Evolutionary conservation across 768 basidiomycete genomes (phyloP).

Genomic region (Melanogaster broomeanus): DNA sequence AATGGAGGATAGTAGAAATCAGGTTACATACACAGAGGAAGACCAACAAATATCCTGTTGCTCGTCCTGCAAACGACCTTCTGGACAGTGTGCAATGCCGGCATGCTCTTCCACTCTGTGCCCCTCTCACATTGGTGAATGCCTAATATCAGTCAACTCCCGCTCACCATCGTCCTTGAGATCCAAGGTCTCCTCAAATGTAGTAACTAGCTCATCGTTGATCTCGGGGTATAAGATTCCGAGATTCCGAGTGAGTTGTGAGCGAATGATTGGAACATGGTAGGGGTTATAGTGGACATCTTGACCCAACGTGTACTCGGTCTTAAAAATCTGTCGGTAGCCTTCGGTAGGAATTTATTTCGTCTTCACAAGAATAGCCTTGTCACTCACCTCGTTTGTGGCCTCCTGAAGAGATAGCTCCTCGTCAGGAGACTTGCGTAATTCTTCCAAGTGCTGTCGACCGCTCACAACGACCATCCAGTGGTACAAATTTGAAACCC

Average conservation of each 20-base stretch:
- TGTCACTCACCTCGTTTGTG: constrained; percentile 33
- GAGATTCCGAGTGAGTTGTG: constrained; percentile 40
- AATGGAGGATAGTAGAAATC: neutral
- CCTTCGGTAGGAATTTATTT: neutral
- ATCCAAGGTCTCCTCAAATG: constrained; percentile 42
- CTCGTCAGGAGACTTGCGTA: constrained; percentile 40
- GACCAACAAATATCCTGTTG: too few relatives aligned
- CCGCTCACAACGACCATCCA: constrained; percentile 43
- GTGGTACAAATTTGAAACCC: constrained; percentile 20
- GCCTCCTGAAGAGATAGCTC: constrained; percentile 37
- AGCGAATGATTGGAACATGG: constrained; percentile 29
- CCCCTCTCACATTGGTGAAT: too few relatives aligned
- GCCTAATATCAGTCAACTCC: too few relatives aligned
- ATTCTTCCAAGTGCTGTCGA: constrained; percentile 36
- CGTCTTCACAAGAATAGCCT: neutral
- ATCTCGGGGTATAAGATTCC: constrained; percentile 40
- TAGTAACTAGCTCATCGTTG: constrained; percentile 42
- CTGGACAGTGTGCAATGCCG: constrained; percentile 23
- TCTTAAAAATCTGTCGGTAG: constrained; percentile 36
- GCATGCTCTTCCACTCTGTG: constrained; percentile 39
- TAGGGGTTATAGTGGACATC: constrained; percentile 27
- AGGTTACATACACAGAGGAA: constrained; percentile 37
- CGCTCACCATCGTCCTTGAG: constrained; percentile 8
- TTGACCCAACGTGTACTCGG: constrained; percentile 38
- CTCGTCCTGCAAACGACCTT: too few relatives aligned